Base-by-base conservation (phyloP, 306 rosid genomes). In the Fagus crenata region DNA sequence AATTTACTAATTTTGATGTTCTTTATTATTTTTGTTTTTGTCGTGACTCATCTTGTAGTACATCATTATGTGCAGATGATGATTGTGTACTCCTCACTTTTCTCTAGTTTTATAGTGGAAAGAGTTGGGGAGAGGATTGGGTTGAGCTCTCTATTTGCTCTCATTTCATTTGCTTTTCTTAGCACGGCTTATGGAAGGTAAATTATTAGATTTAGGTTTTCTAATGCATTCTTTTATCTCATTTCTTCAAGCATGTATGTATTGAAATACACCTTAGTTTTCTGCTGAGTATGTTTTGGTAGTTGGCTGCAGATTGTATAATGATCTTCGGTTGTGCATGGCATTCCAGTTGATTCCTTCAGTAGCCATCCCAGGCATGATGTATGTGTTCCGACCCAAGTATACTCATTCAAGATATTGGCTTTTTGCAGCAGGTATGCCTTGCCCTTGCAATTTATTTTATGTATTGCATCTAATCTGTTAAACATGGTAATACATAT, bases 321-420 rank as follows among this genome's bases (percentile, higher is more conserved):
- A 85, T 80, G 92, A 88, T 81, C 82, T 80, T 67, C 78, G 87
- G 83, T 78, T 86, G 81, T 84, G 85, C 90, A 41, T 79, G 84
- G 84, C 82, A 75, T 86, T 90, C 87, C 89, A 85, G 87, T 78
- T 80, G 75, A 82, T 84, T 82, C 89, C 87, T 4, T 85, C 85
- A 59, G 49, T 88, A 46, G 87, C 83, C 75, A 88, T 90, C 73
- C 87, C 91, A 7, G 87, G 65, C 7, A 72, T 79, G 77, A 82
- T 85, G 51, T 77, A 56, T 80, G 4, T 82, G 43, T 88, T 81
- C 72, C 83, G 76, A 60, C 83, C 91, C 80, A 88, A 84, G 54
- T 90, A 88, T 69, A 85, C 89, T 75, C 89, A 86, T 82, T 84
- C 90, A 69, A 83, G 85, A 83, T 90, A 80, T 76, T 90, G 92